These are phyloP conservation scores for Globisporangium sylvaticum DNA, from an alignment of 352 stramenopile genomes.

Conservation along the genomic window DNA sequence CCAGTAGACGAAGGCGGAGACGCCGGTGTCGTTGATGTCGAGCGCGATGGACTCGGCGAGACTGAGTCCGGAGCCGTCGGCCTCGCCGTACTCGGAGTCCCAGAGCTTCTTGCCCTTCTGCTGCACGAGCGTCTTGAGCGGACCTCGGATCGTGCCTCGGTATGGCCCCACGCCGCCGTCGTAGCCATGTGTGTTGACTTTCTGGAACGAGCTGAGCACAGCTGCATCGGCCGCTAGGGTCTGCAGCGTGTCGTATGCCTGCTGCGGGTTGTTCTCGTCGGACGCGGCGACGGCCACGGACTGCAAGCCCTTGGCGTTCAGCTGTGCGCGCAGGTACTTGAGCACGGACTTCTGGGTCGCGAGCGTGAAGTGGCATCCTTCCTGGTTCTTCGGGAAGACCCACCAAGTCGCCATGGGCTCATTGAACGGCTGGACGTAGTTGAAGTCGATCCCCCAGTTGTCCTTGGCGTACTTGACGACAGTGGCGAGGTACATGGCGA, in stretches of 20 bases:
- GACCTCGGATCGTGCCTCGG: conserved; percentile 29
- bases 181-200: conserved; percentile 63
- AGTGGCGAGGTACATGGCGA: conserved; percentile 42
- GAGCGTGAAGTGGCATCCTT: conserved; percentile 50
- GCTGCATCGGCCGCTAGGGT: conserved; percentile 18
- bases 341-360: conserved; percentile 39
- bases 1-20: conserved; percentile 66
- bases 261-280: conserved; percentile 49
- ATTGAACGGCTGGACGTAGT: conserved; percentile 59
- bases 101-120: conserved; percentile 38
- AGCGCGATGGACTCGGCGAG: conserved; percentile 46
- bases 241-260: conserved; percentile 31
- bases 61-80: conserved; percentile 36
- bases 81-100: conserved; percentile 62
- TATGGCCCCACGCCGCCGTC: conserved; percentile 39
- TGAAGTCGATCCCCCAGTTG: conserved; percentile 44
- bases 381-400: conserved; percentile 38
- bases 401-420: conserved; percentile 52
- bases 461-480: conserved; percentile 39
- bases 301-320: conserved; percentile 28
- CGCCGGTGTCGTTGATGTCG: conserved; percentile 56
- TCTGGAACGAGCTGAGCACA: conserved; percentile 32
- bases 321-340: conserved; percentile 30
- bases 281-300: conserved; percentile 33
- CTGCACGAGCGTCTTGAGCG: conserved; percentile 28